Evolutionary conservation across 2,329 filamentous ascomycete genomes (phyloP).

Genomic region (Exophiala mesophila): DNA sequence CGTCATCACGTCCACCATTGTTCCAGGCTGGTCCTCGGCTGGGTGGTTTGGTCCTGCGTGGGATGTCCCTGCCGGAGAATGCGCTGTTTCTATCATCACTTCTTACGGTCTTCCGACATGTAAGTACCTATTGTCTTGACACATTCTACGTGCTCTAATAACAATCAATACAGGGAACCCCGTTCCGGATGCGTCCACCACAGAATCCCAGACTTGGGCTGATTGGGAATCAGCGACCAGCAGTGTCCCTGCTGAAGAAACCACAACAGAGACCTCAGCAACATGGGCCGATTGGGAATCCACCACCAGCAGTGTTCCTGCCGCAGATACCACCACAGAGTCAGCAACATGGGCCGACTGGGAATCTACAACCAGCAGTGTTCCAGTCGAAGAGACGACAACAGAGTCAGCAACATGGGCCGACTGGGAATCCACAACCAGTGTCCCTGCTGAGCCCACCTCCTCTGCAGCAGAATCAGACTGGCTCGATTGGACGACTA

Average conservation of each 20-base stretch:
- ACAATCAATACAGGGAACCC: conserved; percentile 20
- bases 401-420: conserved; percentile 15
- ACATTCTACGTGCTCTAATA: not conserved
- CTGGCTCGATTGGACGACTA: conserved; percentile 5
- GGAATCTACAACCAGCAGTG: conserved; percentile 2
- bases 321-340: conserved; percentile 12
- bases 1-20: conserved; percentile 13
- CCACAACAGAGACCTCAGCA: conserved; percentile 21
- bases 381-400: conserved; percentile 3
- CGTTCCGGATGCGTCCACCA: conserved; percentile 12
- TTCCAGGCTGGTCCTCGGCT: conserved; percentile 7
- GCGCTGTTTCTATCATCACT: conserved; percentile 18
- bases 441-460: conserved; percentile 3
- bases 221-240: conserved; percentile 18
- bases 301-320: conserved; percentile 1
- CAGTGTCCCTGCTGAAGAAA: conserved; percentile 27
- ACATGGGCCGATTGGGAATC: conserved; percentile 16
- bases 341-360: conserved; percentile 9
- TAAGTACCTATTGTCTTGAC: conserved; percentile 13
- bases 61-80: conserved; percentile 9
- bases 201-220: conserved; percentile 2
- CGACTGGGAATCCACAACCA: conserved; percentile 5
- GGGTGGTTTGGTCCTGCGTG: conserved; percentile 6
- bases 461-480: not conserved
- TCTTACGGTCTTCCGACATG: conserved; percentile 25